Conservation (phyloP, 441 rosid species). For the Pelargonium cotyledonis region DNA sequence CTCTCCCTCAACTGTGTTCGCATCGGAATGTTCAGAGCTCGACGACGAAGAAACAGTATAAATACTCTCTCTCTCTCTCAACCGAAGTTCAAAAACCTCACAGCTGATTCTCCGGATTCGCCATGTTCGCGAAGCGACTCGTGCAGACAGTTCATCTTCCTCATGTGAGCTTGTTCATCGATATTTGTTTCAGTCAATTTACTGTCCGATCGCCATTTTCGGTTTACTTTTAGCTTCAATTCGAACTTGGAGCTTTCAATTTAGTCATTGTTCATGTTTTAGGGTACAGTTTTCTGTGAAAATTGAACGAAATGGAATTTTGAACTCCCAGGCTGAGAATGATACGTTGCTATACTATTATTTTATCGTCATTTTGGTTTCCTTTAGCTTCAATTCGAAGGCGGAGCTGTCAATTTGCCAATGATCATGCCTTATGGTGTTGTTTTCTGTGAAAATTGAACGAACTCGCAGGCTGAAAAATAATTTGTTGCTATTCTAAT, state of each 20-base stretch:
- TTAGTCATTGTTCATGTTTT: background rate
- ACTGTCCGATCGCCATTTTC: background rate
- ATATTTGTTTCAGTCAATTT: background rate
- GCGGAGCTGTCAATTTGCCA: background rate
- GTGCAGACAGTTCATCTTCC: slow-evolving; percentile 40
- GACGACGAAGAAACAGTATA: background rate
- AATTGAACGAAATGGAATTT: background rate
- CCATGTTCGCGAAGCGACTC: slow-evolving; percentile 50
- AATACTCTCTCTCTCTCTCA: background rate
- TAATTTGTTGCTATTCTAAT: background rate
- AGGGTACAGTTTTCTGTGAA: background rate
- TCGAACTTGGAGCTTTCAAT: background rate
- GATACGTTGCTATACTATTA: background rate
- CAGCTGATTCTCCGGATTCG: slow-evolving; percentile 9
- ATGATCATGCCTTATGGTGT: background rate
- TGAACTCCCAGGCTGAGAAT: background rate
- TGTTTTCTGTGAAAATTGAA: background rate
- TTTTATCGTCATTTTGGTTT: background rate
- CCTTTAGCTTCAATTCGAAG: background rate
- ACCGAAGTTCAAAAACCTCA: background rate
- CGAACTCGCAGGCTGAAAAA: background rate
- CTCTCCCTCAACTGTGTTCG: background rate
- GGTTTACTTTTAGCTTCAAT: background rate
- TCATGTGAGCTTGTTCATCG: slow-evolving; percentile 17
- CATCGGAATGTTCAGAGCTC: slow-evolving; percentile 6